Base-by-base conservation (phyloP, 164 flowering plant genomes). In the Aristolochia contorta region DNA sequence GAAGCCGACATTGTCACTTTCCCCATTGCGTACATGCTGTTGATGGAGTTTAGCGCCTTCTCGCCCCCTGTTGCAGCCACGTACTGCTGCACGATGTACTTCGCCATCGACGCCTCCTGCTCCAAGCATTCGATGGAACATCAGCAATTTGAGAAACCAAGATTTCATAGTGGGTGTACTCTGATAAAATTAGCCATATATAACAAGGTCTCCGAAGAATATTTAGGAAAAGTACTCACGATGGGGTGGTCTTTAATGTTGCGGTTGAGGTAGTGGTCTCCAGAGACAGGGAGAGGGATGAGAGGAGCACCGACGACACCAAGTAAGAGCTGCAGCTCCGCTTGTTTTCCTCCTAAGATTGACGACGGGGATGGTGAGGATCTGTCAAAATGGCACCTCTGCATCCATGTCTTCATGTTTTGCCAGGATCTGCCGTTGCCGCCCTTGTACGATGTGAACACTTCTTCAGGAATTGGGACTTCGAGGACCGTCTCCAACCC, bases 401-500 rank as follows among this genome's bases (percentile, higher is more conserved):
- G 3, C 43, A 37, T 37, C 43, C 43, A 37, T 3, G 9, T 37
- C 43, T 37, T 37, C 43, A 37, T 37, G 43, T 37, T 37, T 37
- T 37, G 43, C 43, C 43, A 37, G 43, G 43, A 37, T 37, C 43
- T 37, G 7, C 43, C 43, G 43, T 37, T 37, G 43, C 12, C 12
- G 43, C 43, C 43, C 1, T 37, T 37, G 43, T 37, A 37, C 18
- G 81, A 58, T 14, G 67, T 43, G 48, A 87, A 78, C 77, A 79
- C 78, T 62, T 88, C 97, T 57, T 84, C 91, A 0, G 93, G 90
- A 22, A 87, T 80, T 1, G 96, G 97, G 16, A 88, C 88, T 67
- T 87, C 97, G 16, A 87, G 86, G 13, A 87, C 53, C 4, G 53
- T 49, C 6, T 49, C 53, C 53, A 49, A 49, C 20, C 53, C 53